A percentile compares a stretch with the other conserved stretches of the same genome.
phyloP scores from a whole-genome alignment of 2,329 filamentous ascomycete genomes.

The Ascochyta fabae region DNA sequence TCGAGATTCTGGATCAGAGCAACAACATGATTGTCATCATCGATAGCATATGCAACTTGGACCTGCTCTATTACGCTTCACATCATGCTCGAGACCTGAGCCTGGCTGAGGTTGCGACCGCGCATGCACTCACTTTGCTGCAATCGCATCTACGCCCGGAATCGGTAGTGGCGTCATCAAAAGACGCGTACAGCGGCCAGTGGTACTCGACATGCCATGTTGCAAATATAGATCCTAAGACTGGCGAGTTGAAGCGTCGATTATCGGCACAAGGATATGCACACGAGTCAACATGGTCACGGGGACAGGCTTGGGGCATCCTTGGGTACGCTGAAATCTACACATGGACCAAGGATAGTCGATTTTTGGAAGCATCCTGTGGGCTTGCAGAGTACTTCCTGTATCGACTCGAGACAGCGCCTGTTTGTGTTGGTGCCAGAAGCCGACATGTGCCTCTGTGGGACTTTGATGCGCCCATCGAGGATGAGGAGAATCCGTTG shows the following conservation, averaged over 20 bases:
- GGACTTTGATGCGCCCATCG: conserved; percentile 57
- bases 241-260: conserved; percentile 46
- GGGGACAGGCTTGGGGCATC: conserved; percentile 57
- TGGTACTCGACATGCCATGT: conserved; percentile 49
- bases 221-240: conserved; percentile 50
- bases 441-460: conserved; percentile 50
- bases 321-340: conserved; percentile 53
- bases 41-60: conserved; percentile 46
- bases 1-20: conserved; percentile 46
- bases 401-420: conserved; percentile 41
- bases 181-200: conserved; percentile 22
- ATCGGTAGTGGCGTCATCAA: conserved; percentile 3
- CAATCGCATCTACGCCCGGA: conserved; percentile 52
- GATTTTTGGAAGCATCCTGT: conserved; percentile 51
- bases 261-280: conserved; percentile 54
- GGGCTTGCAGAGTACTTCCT: conserved; percentile 55
- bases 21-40: conserved; percentile 53
- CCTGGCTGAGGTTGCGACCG: conserved; percentile 47
- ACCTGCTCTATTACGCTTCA: conserved; percentile 53
- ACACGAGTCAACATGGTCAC: conserved; percentile 51
- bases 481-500: conserved; percentile 34
- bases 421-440: conserved; percentile 14
- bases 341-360: conserved; percentile 48
- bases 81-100: conserved; percentile 37
- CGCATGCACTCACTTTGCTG: conserved; percentile 51